Percentiles rank a stretch among this genome's conserved stretches.
Conservation (phyloP, 1,284 basidiomycete genomes). For the Phenoliferia sp. region DNA sequence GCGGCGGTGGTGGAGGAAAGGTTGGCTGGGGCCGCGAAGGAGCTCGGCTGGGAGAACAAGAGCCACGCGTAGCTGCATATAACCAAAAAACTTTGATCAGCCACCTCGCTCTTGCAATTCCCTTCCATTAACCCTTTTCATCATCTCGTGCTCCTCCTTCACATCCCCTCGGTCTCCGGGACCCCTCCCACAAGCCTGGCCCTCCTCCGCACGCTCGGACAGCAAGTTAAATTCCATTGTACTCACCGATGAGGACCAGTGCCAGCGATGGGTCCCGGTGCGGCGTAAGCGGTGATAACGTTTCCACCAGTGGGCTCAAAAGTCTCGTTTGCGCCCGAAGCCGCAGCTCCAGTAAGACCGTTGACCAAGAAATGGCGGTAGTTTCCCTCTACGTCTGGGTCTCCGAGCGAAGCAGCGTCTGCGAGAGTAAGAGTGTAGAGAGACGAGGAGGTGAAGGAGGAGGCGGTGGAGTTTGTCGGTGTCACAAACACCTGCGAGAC, state of each 20-base stretch:
- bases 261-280: constrained; percentile 50
- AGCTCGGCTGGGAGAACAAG: constrained; percentile 57
- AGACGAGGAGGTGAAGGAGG: constrained; percentile 17
- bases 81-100: neutral
- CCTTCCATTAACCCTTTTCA: neutral
- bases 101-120: neutral
- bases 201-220: neutral
- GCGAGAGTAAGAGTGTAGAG: constrained; percentile 63
- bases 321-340: constrained; percentile 9
- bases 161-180: neutral
- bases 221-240: neutral
- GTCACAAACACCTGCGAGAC: constrained; percentile 48
- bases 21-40: constrained; percentile 59
- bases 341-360: constrained; percentile 52
- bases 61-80: constrained; percentile 57
- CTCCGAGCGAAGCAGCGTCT: constrained; percentile 50
- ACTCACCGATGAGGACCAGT: constrained; percentile 36
- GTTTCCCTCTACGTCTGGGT: constrained; percentile 30
- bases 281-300: constrained; percentile 58
- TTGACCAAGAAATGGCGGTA: constrained; percentile 73
- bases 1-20: constrained; percentile 50
- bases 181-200: neutral
- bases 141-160: neutral
- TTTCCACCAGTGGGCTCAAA: constrained; percentile 25
- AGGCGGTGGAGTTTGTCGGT: constrained; percentile 8